Conservation (phyloP, 1,139 yeast genomes). For the Scheffersomyces insectosa region DNA sequence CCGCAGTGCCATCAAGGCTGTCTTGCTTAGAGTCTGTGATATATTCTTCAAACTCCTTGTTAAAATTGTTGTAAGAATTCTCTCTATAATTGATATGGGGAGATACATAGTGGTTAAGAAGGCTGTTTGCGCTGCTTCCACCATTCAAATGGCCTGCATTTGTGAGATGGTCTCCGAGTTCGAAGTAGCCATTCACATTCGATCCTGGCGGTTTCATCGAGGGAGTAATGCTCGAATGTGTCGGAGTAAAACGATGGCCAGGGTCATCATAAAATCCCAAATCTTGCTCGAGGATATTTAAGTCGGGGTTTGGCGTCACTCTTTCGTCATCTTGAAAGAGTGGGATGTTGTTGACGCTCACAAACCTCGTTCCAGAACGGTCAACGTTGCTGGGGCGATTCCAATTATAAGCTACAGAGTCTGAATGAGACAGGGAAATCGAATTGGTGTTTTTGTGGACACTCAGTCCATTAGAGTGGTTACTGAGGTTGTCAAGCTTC, state of each 20-base stretch:
- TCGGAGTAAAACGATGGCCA: constrained; percentile 11
- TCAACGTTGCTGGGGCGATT: neutral
- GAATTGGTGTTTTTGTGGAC: neutral
- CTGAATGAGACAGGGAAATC: neutral
- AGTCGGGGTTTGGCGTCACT: constrained; percentile 6
- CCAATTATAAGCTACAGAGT: neutral
- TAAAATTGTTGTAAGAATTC: constrained; percentile 8
- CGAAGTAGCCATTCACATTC: constrained; percentile 36
- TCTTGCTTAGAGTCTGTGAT: constrained; percentile 4
- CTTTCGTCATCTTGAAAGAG: constrained; percentile 5
- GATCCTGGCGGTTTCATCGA: constrained; percentile 44
- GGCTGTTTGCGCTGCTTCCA: constrained; percentile 5
- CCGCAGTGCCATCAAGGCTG: neutral
- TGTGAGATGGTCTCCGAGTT: constrained; percentile 8
- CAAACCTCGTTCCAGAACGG: neutral
- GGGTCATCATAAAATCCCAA: constrained; percentile 13
- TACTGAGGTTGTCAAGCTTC: constrained; percentile 12
- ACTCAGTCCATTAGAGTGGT: constrained; percentile 5
- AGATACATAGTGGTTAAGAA: constrained; percentile 6
- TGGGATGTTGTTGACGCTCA: constrained; percentile 2
- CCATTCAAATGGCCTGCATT: constrained; percentile 4
- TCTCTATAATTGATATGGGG: constrained; percentile 11
- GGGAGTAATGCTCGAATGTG: constrained; percentile 32
- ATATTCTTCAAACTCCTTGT: constrained; percentile 8
- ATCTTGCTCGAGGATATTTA: constrained; percentile 22